Evolutionary conservation across 1,284 basidiomycete genomes (phyloP).

Genomic region (Ustilago loliicola): DNA sequence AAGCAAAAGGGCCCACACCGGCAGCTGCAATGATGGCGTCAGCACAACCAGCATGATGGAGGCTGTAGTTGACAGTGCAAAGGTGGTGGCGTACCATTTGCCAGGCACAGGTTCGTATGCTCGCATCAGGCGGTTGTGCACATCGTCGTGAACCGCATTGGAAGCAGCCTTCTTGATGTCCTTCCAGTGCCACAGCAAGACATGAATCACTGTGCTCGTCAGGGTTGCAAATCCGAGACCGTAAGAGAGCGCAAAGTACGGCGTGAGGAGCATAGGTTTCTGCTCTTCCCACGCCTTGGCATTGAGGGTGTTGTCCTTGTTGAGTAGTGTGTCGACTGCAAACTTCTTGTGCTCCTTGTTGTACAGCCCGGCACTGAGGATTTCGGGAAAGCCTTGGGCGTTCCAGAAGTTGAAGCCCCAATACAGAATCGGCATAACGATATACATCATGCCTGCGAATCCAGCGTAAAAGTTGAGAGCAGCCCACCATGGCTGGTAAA

Average conservation of each 20-base stretch:
- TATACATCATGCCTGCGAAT: conserved; percentile 72
- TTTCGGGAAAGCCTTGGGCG: conserved; percentile 69
- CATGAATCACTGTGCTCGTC: conserved; percentile 73
- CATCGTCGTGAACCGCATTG: conserved; percentile 67
- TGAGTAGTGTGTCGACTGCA: conserved; percentile 58
- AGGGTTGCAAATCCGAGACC: conserved; percentile 73
- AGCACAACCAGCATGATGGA: conserved; percentile 72
- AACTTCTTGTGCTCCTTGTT: conserved; percentile 60
- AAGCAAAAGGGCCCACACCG: conserved; percentile 73
- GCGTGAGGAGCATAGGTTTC: conserved; percentile 73
- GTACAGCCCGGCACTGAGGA: conserved; percentile 72
- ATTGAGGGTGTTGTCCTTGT: conserved; percentile 72
- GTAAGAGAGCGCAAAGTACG: conserved; percentile 72
- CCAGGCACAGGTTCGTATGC: conserved; percentile 66
- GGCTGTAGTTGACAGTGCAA: conserved; percentile 62
- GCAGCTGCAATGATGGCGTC: conserved; percentile 72
- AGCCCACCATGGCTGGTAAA: conserved; percentile 74
- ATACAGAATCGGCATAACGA: conserved; percentile 73
- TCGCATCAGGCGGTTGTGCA: conserved; percentile 69
- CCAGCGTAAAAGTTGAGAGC: conserved; percentile 70
- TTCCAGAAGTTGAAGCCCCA: conserved; percentile 72
- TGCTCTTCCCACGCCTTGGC: conserved; percentile 70
- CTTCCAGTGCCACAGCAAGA: conserved; percentile 73
- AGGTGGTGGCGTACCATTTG: conserved; percentile 67
- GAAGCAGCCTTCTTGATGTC: conserved; percentile 72